A percentile compares a stretch with the other conserved stretches of the same genome.
These are phyloP conservation scores for Parietichytrium sp. DNA, from an alignment of 108 stramenopile species.

Conservation along the genomic window DNA sequence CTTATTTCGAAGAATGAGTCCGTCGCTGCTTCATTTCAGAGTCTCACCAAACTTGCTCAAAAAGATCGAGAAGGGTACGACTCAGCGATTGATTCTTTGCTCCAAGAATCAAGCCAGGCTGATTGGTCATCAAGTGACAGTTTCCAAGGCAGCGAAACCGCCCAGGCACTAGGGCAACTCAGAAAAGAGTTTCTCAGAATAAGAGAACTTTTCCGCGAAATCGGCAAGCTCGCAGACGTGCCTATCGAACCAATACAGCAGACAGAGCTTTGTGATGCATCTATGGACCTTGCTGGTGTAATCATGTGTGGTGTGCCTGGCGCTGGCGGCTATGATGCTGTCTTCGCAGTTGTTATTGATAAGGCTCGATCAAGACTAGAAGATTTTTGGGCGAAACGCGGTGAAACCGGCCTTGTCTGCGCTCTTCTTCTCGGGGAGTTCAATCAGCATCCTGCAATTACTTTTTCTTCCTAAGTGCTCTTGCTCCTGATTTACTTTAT, in stretches of 20 bases:
- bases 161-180: conserved; percentile 54
- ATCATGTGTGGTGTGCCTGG: conserved; percentile 85
- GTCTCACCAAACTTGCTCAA: not conserved
- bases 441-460: not conserved
- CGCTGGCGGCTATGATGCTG: conserved; percentile 90
- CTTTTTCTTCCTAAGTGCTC: too few relatives aligned
- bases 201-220: conserved; percentile 65
- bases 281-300: conserved; percentile 78
- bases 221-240: conserved; percentile 80
- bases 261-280: conserved; percentile 77
- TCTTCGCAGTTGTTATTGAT: conserved; percentile 66
- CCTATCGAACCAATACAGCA: conserved; percentile 86
- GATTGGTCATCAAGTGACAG: too few relatives aligned
- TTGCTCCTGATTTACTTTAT: too few relatives aligned
- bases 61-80: not conserved
- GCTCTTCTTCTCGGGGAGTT: conserved; percentile 3
- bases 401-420: not conserved
- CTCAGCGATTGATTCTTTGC: not conserved
- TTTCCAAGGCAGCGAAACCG: conserved; percentile 53
- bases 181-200: conserved; percentile 62
- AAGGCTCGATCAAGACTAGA: conserved; percentile 36
- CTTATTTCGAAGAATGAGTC: conserved; percentile 66
- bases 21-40: conserved; percentile 49
- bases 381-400: conserved; percentile 40
- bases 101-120: too few relatives aligned